phyloP scores from a whole-genome alignment of 176 grass and related monocot genomes.

The maize (Zea mays) region Zm-B73-REFERENCE-NAM-5.0 NC_050098.1:122047001-122047500 shows the following conservation, averaged over 20 bases:
- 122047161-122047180: slow-evolving; percentile 95
- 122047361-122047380: not conserved
- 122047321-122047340: slow-evolving; percentile 9
- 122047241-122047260: not conserved
- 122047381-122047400: slow-evolving; percentile 73
- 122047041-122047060: slow-evolving; percentile 80
- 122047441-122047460: slow-evolving; percentile 62
- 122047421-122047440: slow-evolving; percentile 34
- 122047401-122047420: slow-evolving; percentile 71
- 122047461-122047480: slow-evolving; percentile 62
- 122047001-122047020: slow-evolving; percentile 82
- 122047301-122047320: slow-evolving; percentile 5
- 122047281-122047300: not conserved
- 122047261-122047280: not conserved
- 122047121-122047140: slow-evolving; percentile 45
- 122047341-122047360: slow-evolving; percentile 76
- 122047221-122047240: slow-evolving; percentile 91
- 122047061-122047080: too few relatives aligned
- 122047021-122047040: too few relatives aligned
- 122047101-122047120: not conserved
- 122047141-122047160: slow-evolving; percentile 85
- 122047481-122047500: not conserved
- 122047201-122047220: slow-evolving; percentile 92
- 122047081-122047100: too few relatives aligned
- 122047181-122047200: slow-evolving; percentile 97